Base-by-base conservation (phyloP, 2,329 filamentous ascomycete genomes). In the Colletotrichum melonis region DNA sequence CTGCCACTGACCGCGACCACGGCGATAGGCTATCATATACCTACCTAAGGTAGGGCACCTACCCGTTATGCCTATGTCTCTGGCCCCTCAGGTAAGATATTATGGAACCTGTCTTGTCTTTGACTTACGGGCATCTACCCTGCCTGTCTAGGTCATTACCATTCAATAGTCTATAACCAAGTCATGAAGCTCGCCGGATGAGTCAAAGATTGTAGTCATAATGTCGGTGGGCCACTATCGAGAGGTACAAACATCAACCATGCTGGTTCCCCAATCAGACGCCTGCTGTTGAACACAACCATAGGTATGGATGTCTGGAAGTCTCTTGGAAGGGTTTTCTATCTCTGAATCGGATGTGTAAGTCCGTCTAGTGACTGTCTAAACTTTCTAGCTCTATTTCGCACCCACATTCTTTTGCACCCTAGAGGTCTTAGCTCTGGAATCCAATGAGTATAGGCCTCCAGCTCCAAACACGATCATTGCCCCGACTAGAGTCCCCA, bases 401-500 rank as follows among this genome's bases (percentile, higher is more conserved):
- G 55, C 56, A 60, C 26, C 38, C 38, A 63, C 56, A 28, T 73
- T 35, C 62, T 67, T 62, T 42, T 62, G 60, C 26, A 71, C 69
- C 59, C 72, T 66, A 3, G 79, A 68, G 30, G 81, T 77, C 75
- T 83, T 85, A 62, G 79, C 77, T 77, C 82, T 82, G 55, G 87
- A 86, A 76, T 97, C 95, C 78, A 95, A 89, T 2, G 94, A 95
- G 84, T 99, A 99, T 75, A 98, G 82, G 0, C 92, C 96, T n/a
- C 95, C 97, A 0, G 95, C 94, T 16, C 93, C 90, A 84, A 98
- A 99, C 8, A 99, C 97, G 74, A 98, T 87, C 5, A 91, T 86
- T 0, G 96, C 95, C 3, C 97, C 97, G 5, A 94, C 73, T 66
- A 97, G 83, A 74, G 97, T 98, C 52, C 94, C 92, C 0, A 87